Percentiles rank a stretch among this genome's conserved stretches.
Conservation (phyloP, 345 rosid species). For the Eucalyptus viminalis region DNA sequence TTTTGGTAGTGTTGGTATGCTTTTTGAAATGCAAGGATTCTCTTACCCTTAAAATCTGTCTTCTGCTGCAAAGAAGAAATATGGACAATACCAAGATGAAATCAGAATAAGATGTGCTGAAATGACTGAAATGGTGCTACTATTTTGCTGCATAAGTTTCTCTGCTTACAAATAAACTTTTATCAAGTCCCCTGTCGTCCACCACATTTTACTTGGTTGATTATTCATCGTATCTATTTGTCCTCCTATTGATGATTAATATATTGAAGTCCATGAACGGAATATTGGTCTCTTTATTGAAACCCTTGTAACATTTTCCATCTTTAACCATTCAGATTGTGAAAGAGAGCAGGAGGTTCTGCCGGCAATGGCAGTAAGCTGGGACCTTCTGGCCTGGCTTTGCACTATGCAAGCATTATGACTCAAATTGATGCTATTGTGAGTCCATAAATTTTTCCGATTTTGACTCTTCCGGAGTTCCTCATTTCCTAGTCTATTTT, state of each 20-base stretch:
- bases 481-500: not conserved
- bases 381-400: conserved; percentile 37
- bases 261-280: not conserved
- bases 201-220: not conserved
- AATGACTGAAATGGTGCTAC: not conserved
- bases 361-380: conserved; percentile 3
- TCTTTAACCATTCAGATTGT: conserved; percentile 36
- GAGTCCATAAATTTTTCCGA: not conserved
- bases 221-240: not conserved
- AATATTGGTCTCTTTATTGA: not conserved
- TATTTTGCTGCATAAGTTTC: not conserved
- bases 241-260: not conserved
- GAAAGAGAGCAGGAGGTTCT: conserved; percentile 1
- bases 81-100: not conserved
- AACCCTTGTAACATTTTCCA: not conserved
- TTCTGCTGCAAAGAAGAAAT: not conserved
- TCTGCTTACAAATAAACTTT: not conserved
- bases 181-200: not conserved
- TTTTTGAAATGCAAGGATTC: not conserved
- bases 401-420: conserved; percentile 36
- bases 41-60: not conserved
- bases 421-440: conserved; percentile 31
- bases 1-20: conserved; percentile 78
- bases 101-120: not conserved
- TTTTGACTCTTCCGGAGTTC: not conserved